phyloP scores from a whole-genome alignment of 306 rosid genomes.

The Sechiopsis laciniata region DNA sequence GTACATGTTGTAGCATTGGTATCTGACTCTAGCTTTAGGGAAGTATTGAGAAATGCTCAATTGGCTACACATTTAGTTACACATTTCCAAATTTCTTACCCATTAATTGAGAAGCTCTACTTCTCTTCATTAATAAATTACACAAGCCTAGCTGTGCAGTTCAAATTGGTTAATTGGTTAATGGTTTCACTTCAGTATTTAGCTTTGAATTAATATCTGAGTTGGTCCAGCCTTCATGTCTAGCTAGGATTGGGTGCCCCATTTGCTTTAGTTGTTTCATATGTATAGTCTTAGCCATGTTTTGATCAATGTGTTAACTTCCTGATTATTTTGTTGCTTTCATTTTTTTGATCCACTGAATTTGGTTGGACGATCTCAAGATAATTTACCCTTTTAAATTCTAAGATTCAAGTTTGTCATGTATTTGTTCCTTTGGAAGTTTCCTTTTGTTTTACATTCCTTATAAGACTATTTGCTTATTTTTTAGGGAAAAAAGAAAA shows the following conservation, averaged over 20 bases:
- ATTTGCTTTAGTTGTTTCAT: background rate
- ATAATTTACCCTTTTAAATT: background rate
- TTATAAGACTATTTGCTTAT: too few relatives aligned
- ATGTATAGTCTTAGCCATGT: background rate
- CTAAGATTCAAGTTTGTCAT: background rate
- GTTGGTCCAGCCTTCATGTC: background rate
- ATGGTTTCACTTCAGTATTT: background rate
- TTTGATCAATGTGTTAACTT: background rate
- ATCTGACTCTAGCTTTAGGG: background rate
- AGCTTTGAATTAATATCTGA: background rate
- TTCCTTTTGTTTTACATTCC: background rate
- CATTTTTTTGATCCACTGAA: background rate
- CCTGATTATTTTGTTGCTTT: background rate
- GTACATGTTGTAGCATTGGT: background rate
- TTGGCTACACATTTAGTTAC: conserved; percentile 4
- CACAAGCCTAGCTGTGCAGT: conserved; percentile 5
- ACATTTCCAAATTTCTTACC: conserved; percentile 1
- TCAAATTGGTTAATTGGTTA: background rate
- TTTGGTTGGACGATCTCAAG: background rate
- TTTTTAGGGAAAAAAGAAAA: too few relatives aligned
- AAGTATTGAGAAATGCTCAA: background rate
- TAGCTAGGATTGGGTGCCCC: background rate
- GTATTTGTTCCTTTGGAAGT: background rate
- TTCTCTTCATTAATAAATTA: conserved; percentile 21
- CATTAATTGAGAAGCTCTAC: background rate